Evolutionary conservation across 768 basidiomycete species (phyloP), one percentile per base, ranked within the genome.

Genomic region (Paxillus ammoniavirescens): DNA sequence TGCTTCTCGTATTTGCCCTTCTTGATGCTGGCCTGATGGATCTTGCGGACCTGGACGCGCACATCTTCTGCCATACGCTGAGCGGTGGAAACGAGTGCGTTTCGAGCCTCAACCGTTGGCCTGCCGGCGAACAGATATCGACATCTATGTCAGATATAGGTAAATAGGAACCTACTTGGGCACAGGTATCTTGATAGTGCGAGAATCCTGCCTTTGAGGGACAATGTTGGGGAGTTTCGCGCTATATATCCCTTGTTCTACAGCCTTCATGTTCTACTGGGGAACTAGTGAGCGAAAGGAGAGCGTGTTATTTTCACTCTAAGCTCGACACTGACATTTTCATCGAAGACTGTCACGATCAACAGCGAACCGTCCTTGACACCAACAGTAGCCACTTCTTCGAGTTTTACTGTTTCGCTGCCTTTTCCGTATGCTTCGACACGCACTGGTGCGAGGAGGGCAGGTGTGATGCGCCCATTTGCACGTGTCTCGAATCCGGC

Each of bases 371-470:
- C 91, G 49, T 93, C 89, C 56, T 85, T 76, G 37, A 93, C 83
- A 8, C 91, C 91, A 17, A 93, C 81, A 0, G 91, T 91, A 1
- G 91, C 86, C 23, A 93, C 65, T 49, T 91, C 86, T 40, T 91
- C 84, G 36, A 93, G 68, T 42, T 68, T 75, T 42, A 75, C 66
- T 3, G 69, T 50, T 28, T 73, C 69, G 3, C 50, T 54, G 31
- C 73, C 71, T 31, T 65, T 64, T 5, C 73, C 76, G 0, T 79
- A 75, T 4, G 82, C 60, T 49, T 72, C 73, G 30, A 93, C 83
- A 17, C 81, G 78, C 6, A 93, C 87, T 0, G 86, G 80, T 12
- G 83, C 74, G 47, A 93, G 78, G 56, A 93, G 61, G 2, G 78
- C 79, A 1, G 91, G 87, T 0, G 87, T 89, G 55, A 93, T 79